Evolutionary conservation across 129 eudicot species (phyloP).

Genomic region (Lactuca sativa): DNA sequence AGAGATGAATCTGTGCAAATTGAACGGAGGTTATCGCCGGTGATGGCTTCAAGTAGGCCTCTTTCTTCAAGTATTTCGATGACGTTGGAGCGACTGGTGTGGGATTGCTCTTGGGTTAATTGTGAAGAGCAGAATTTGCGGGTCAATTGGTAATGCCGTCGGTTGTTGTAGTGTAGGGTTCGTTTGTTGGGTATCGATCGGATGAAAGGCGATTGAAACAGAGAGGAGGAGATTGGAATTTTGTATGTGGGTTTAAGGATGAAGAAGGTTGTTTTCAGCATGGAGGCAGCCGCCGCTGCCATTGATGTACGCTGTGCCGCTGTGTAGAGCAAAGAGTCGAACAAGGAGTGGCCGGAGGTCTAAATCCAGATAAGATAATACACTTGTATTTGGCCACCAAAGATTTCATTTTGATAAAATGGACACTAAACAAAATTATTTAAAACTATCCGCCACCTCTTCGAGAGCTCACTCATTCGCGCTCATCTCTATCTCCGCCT

Average conservation of each 20-base stretch:
- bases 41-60: slow-evolving; percentile 76
- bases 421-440: not conserved
- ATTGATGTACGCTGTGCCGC: slow-evolving; percentile 10
- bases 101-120: slow-evolving; percentile 1
- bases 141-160: slow-evolving; percentile 18
- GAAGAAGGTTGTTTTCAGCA: slow-evolving; percentile 32
- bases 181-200: not conserved
- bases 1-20: slow-evolving; percentile 32
- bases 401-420: not conserved
- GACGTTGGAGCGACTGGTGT: slow-evolving; percentile 34
- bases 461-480: slow-evolving; percentile 24
- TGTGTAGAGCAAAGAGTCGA: not conserved
- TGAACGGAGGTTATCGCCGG: slow-evolving; percentile 56
- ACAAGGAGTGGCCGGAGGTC: slow-evolving; percentile 12
- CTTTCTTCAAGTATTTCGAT: slow-evolving; percentile 67
- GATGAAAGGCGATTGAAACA: slow-evolving; percentile 12
- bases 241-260: slow-evolving; percentile 22
- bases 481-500: slow-evolving; percentile 46
- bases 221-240: slow-evolving; percentile 7
- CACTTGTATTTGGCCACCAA: not conserved
- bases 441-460: no score
- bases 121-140: slow-evolving; percentile 21
- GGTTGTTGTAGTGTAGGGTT: slow-evolving; percentile 18
- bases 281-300: slow-evolving; percentile 18
- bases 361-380: slow-evolving; percentile 16